phyloP scores from a whole-genome alignment of 1,139 yeast genomes.

The Hyphopichia fennica region DNA sequence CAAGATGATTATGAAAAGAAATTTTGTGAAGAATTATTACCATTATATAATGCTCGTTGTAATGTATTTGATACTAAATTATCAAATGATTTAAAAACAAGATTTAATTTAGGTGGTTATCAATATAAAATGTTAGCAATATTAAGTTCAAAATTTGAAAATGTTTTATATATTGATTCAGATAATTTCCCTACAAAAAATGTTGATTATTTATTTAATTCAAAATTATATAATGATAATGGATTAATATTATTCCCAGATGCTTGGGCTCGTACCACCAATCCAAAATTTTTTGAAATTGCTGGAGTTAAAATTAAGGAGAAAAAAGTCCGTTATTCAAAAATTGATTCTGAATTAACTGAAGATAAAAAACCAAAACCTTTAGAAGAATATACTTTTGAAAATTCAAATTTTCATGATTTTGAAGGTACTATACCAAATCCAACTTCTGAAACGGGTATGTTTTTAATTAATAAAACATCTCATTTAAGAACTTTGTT shows the following conservation, averaged over 20 bases:
- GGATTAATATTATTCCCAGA: conserved; percentile 55
- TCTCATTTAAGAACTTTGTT: conserved; percentile 51
- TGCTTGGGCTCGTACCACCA: conserved; percentile 52
- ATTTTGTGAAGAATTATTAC: conserved; percentile 53
- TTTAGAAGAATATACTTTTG: conserved; percentile 30
- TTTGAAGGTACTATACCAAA: conserved; percentile 60
- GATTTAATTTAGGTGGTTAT: conserved; percentile 51
- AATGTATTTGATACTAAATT: conserved; percentile 41
- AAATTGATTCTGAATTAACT: conserved; percentile 29
- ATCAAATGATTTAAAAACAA: conserved; percentile 19
- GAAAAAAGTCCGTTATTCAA: conserved; percentile 35
- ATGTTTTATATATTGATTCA: conserved; percentile 62
- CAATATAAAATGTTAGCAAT: conserved; percentile 66
- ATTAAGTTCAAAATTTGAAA: conserved; percentile 57
- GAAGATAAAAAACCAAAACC: conserved; percentile 25
- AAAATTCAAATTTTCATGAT: conserved; percentile 48
- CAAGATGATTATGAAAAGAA: conserved; percentile 47
- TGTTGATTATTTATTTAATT: conserved; percentile 49
- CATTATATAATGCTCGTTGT: conserved; percentile 56
- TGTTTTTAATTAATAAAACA: conserved; percentile 55
- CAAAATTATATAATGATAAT: conserved; percentile 37
- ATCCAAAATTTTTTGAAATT: conserved; percentile 47
- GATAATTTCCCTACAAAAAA: conserved; percentile 62
- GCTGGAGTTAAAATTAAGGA: conserved; percentile 40
- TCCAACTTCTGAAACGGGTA: conserved; percentile 66